Base-by-base conservation (phyloP, 805 yeast species). In the Pichia sporocuriosa region DNA sequence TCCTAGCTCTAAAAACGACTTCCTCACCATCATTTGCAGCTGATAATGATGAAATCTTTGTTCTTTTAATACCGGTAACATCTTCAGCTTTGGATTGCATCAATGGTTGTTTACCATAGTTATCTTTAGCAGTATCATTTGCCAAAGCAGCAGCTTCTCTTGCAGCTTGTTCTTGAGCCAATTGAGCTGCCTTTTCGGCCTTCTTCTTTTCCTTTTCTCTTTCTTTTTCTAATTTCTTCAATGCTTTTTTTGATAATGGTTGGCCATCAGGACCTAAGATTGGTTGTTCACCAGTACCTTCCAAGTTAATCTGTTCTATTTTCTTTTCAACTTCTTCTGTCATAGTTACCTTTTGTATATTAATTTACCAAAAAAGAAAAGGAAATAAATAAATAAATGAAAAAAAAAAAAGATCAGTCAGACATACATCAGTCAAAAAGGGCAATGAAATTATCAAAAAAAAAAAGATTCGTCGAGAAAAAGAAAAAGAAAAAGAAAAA, bases 151-250 rank as follows among this genome's bases (percentile, higher is more conserved):
- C 73, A 16, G 62, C 63, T 29, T 81, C 82, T 50, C 76, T 84
- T 51, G 82, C 89, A 48, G 89, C 94, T 65, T 82, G 83, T 63
- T 88, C 96, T 48, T 76, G 75, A 31, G 90, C 95, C 44, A 84
- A 67, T 66, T 85, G 85, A 29, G 84, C 94, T 39, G 93, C 97
- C 57, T 81, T 82, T 63, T 86, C 97, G 30, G 87, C 93, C 71
- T 89, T 89, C 74, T 89, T 90, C 59, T 75, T 79, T 52, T 82
- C 94, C 71, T 90, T 90, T 67, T 89, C 97, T 59, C 75, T 79
- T 66, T 86, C 96, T 59, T 90, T 90, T 63, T 84, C 93, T 48
- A 93, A 75, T 70, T 93, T 93, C 75, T 93, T 93, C 56, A 93
- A 69, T 2, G 96, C 98, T 62, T 89, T 93, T 67, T 93, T 93